phyloP scores from a whole-genome alignment of 2,329 filamentous ascomycete genomes.

The Pseudocercospora musae region DNA sequence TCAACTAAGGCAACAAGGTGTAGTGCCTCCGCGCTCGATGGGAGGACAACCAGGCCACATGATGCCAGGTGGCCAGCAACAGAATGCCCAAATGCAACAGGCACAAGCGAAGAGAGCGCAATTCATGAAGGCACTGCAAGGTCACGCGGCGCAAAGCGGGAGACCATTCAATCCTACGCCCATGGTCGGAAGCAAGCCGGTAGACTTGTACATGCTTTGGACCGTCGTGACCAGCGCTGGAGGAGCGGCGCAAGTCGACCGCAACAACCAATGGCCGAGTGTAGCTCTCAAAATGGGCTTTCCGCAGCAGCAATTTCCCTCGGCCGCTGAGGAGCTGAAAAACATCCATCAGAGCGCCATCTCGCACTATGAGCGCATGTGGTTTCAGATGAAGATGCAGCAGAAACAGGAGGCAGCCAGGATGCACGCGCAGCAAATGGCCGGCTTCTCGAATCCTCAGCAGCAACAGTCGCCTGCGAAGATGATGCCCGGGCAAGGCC shows the following conservation, averaged over 20 bases:
- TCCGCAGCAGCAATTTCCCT: slow-evolving; percentile 49
- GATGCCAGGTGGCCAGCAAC: slow-evolving; percentile 27
- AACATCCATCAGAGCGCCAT: slow-evolving; percentile 74
- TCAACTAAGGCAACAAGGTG: slow-evolving; percentile 50
- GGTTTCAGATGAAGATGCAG: slow-evolving; percentile 52
- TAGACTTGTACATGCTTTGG: slow-evolving; percentile 76
- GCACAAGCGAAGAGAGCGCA: slow-evolving; percentile 29
- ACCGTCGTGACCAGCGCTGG: slow-evolving; percentile 71
- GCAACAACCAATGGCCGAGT: slow-evolving; percentile 68
- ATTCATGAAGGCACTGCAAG: slow-evolving; percentile 66
- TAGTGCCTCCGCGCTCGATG: slow-evolving; percentile 28
- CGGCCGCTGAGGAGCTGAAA: slow-evolving; percentile 66
- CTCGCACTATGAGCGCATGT: slow-evolving; percentile 70
- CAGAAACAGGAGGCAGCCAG: slow-evolving; percentile 37
- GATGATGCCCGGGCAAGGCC: slow-evolving; percentile 30
- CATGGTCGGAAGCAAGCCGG: slow-evolving; percentile 65
- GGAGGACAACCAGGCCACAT: slow-evolving; percentile 29
- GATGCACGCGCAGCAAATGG: slow-evolving; percentile 40
- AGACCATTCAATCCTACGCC: slow-evolving; percentile 73
- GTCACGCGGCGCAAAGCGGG: slow-evolving; percentile 73
- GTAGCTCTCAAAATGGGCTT: slow-evolving; percentile 58
- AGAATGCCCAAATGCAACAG: slow-evolving; percentile 22
- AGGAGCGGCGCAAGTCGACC: slow-evolving; percentile 71
- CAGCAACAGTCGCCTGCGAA: slow-evolving; percentile 31
- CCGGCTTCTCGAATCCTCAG: slow-evolving; percentile 32